Base-by-base conservation (phyloP, 1,284 basidiomycete species). In the Hemileia vastatrix region DNA sequence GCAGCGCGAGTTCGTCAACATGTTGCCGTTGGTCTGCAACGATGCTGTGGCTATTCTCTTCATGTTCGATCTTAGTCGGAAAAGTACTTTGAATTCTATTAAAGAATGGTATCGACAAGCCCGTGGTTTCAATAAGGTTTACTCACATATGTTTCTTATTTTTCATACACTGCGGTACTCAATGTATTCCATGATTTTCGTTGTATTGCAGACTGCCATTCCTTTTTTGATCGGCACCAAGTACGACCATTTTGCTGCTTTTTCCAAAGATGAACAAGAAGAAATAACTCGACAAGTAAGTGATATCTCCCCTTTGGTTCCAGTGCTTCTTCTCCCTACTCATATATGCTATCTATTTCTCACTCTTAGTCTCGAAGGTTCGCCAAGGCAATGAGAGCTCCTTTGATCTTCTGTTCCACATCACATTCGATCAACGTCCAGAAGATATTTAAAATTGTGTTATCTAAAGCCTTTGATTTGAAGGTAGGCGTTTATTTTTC, bases 21-120 rank as follows among this genome's bases (percentile, higher is more conserved):
- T 97, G 94, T 81, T 97, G 36, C 94, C 94, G 6, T 83, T 97
- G 52, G 94, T 97, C 63, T 96, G 90, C 78, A 97, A 98, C 75
- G 94, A 97, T 72, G 93, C 94, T 6, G 91, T 97, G 53, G 94
- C 94, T 32, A 95, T 98, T 73, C 81, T 98, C 45, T 98, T 97
- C 85, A 97, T 97, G 94, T 98, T 98, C 76, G 94, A 98, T 79
- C 82, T 98, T 53, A 90, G 90, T 62, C 84, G 94, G 70, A 97
- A 97, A 78, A 90, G 88, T 57, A 98, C 94, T 45, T 79, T 98
- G 67, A 97, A 97, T 78, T 92, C 88, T 63, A 90, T 98, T 72
- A 97, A 97, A 78, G 94, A 97, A 77, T 97, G 94, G 94, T 97
- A 97, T 81, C 83, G 94, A 71, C 94, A 97, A 80, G 92, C 92